A percentile compares a stretch with the other conserved stretches of the same genome.
These are phyloP conservation scores for Pythium oligandrum DNA, from an alignment of 352 stramenopile species.

Conservation along the genomic window DNA sequence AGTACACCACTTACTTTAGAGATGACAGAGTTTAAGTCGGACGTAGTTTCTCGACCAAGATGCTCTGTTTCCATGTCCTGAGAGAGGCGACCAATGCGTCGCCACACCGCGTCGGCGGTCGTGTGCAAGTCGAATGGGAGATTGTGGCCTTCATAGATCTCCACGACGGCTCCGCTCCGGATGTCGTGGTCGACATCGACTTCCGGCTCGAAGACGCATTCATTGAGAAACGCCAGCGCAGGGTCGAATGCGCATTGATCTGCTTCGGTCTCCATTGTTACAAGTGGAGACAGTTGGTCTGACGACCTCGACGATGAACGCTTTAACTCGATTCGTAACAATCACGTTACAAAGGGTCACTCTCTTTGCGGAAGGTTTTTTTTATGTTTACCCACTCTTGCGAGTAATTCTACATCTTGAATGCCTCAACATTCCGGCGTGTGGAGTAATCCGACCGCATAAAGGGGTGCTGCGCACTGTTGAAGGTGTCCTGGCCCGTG, in stretches of 20 bases:
- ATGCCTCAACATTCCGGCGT: too few species aligned
- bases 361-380: too few species aligned
- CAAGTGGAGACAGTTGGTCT: too few species aligned
- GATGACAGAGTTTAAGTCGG: not conserved
- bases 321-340: too few species aligned
- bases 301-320: too few species aligned
- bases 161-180: constrained; percentile 11
- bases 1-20: not conserved
- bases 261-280: constrained; percentile 2
- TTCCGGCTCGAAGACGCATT: constrained; percentile 4
- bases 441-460: too few species aligned
- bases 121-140: constrained; percentile 13
- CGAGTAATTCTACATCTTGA: too few species aligned
- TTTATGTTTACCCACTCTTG: too few species aligned
- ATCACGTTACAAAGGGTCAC: too few species aligned
- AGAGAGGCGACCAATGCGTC: constrained; percentile 7
- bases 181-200: not conserved
- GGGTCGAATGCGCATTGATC: constrained; percentile 14
- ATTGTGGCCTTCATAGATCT: constrained; percentile 17
- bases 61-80: not conserved
- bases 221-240: constrained; percentile 19
- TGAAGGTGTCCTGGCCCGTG: too few species aligned
- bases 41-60: too few species aligned
- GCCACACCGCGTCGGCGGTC: constrained; percentile 14
- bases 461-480: too few species aligned